Percentiles rank a stretch among this genome's conserved stretches.
phyloP scores from a whole-genome alignment of 2,329 filamentous ascomycete species.

The Paracoccidioides lutzii region DNA sequence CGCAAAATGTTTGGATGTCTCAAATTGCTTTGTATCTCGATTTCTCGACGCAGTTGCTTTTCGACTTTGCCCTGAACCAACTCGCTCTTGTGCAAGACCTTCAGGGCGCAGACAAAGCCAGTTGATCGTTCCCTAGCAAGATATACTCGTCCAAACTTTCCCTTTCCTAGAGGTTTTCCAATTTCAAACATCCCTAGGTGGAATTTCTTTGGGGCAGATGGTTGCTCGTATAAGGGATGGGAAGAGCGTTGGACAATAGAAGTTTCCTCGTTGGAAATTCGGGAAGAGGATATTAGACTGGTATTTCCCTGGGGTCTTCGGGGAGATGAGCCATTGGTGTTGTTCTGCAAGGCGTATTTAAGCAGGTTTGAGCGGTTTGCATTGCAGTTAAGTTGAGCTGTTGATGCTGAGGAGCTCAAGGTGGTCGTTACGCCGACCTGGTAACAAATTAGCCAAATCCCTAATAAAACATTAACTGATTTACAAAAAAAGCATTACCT shows the following conservation, averaged over 20 bases:
- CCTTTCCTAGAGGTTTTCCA: slow-evolving; percentile 70
- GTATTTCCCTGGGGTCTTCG: slow-evolving; percentile 32
- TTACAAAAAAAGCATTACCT: slow-evolving; percentile 42
- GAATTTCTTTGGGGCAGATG: slow-evolving; percentile 45
- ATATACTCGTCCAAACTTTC: slow-evolving; percentile 79
- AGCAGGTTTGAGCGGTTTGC: slow-evolving; percentile 65
- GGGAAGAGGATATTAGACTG: slow-evolving; percentile 19
- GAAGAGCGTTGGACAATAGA: slow-evolving; percentile 24
- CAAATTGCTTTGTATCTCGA: slow-evolving; percentile 80
- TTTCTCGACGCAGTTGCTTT: slow-evolving; percentile 76
- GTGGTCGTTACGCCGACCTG: slow-evolving; percentile 29
- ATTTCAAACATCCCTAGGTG: slow-evolving; percentile 94
- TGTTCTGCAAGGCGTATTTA: slow-evolving; percentile 71
- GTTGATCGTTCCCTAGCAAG: slow-evolving; percentile 66
- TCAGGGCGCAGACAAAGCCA: slow-evolving; percentile 74
- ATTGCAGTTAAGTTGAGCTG: slow-evolving; percentile 32
- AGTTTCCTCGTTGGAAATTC: slow-evolving; percentile 37
- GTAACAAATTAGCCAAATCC: neutral
- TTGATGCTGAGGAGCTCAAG: slow-evolving; percentile 4
- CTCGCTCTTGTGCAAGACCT: slow-evolving; percentile 76
- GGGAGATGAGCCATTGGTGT: slow-evolving; percentile 53
- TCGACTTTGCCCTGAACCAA: slow-evolving; percentile 69
- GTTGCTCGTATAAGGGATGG: slow-evolving; percentile 44
- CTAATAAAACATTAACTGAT: neutral
- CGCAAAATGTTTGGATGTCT: slow-evolving; percentile 75